Evolutionary conservation across 2,329 filamentous ascomycete genomes (phyloP), one percentile per base, ranked within the genome.

Genomic region (Juglanconis oblonga): DNA sequence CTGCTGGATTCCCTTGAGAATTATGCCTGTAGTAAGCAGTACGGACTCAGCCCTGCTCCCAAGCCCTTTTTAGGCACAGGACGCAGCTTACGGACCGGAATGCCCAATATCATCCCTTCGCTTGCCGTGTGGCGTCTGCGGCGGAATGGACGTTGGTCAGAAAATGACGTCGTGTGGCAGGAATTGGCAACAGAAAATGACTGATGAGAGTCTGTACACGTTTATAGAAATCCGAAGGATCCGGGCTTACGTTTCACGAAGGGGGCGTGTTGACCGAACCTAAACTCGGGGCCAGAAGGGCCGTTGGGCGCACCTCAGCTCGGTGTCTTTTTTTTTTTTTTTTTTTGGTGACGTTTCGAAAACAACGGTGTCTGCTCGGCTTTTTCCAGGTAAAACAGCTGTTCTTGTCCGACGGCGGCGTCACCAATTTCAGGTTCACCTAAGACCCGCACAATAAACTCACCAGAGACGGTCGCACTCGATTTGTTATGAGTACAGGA

Each of bases 171-270:
- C 32, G 31, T 50, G 48, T 4, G 10, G 2, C 4, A 7, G 14
- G 6, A 33, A 35, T 13, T 7, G 4, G 31, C 11, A n/a, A 3
- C 10, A 14, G 9, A 2, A 29, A 13, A 35, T 8, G 31, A n/a
- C 13, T 7, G 4, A 2, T 7, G 4, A 2, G 10, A n/a, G 13
- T 6, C 13, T 5, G 51, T 29, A 42, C 3, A n/a, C 29, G 24
- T 40, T 52, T 52, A 53, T 53, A 53, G 38, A 8, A 44, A n/a
- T 13, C 52, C 52, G 52, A 45, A 53, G 52, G 52, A 53, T 53
- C 52, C 52, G 52, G 17, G 38, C 11, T n/a, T 44, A 38, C 38
- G 13, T 8, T 47, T n/a, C 36, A 32, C 36, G 51, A 31, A 44
- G 24, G 24, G 14, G 29, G 49, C 32, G 17, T 17, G 2, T 17